Percentiles rank a stretch among this genome's conserved stretches.
phyloP scores from a whole-genome alignment of 768 basidiomycete species.

The Grammothele lineata region DNA sequence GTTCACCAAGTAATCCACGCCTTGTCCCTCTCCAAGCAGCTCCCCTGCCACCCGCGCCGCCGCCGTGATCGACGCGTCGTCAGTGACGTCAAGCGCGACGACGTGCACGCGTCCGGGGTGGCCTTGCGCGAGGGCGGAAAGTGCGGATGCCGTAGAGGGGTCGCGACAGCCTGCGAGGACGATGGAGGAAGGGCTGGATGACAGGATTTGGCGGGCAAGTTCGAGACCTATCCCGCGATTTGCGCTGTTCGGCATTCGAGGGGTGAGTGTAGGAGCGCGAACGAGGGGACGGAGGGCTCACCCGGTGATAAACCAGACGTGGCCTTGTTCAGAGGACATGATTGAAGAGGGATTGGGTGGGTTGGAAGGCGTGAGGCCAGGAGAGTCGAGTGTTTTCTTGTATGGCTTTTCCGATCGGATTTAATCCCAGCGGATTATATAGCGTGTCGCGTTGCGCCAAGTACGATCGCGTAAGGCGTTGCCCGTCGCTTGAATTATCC shows the following conservation, averaged over 20 bases:
- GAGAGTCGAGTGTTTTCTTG: too few relatives aligned
- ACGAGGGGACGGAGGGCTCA: too few relatives aligned
- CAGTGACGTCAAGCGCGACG: conserved; percentile 26
- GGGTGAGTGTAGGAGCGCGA: too few relatives aligned
- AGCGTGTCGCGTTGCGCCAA: too few relatives aligned
- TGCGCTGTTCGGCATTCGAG: conserved; percentile 16
- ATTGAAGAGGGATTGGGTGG: too few relatives aligned
- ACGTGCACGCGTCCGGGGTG: conserved; percentile 28
- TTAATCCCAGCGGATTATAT: too few relatives aligned
- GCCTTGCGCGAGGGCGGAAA: conserved; percentile 15
- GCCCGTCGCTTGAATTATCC: too few relatives aligned
- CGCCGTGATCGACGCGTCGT: conserved; percentile 22
- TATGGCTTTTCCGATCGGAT: too few relatives aligned
- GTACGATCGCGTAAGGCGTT: too few relatives aligned
- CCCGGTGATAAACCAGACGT: too few relatives aligned
- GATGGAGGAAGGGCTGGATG: conserved; percentile 15
- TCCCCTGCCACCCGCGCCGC: conserved; percentile 18
- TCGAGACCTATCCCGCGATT: conserved; percentile 28
- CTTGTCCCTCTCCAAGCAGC: conserved; percentile 23
- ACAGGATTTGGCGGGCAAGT: conserved; percentile 19
- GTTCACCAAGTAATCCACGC: conserved; percentile 37
- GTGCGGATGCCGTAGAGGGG: conserved; percentile 17
- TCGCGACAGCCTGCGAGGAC: conserved; percentile 28
- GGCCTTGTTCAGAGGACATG: too few relatives aligned
- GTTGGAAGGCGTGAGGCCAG: too few relatives aligned